Base-by-base conservation (phyloP, 352 stramenopile species). In the Discostella stelligera region DNA sequence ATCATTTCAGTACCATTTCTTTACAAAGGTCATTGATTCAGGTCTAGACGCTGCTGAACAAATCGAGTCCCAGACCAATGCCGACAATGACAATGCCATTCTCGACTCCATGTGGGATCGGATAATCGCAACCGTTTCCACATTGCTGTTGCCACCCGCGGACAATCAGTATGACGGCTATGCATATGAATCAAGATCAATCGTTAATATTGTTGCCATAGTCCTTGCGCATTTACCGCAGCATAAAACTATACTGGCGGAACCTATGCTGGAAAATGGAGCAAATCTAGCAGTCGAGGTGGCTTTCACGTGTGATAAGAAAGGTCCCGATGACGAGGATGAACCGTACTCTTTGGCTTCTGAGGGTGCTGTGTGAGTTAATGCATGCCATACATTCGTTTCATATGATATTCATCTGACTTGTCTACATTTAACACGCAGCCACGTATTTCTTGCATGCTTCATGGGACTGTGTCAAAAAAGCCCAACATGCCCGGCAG, bases 391-490 rank as follows among this genome's bases (percentile, higher is more conserved):
- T 44, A 52, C 11, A 44, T 65, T 50, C 50, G n/a, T 61, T 14
- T 44, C 60, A 16, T 56, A 44, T 58, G 56, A 50, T 21, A 8
- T 23, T 41, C 53, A 46, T 30, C 23, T 30, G 2, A 46, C 16
- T 30, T 6, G 48, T n/a, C 25, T 37, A 8, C n/a, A 50, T 65
- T 30, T 62, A 11, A 50, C 11, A 21, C 32, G 52, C 58, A 67
- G 59, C 75, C 71, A 85, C 67, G 72, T 85, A 50, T 85, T 85
- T 48, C 68, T 85, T 56, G 59, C 78, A 54, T 85, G 78, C 30
- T 85, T 85, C 59, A 85, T 85, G 78, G 72, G 59, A 27, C 72
- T 85, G 11, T 81, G 71, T 53, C 78, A 85, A 71, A 71, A 79
- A 62, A 77, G 77, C 27, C 78, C 78, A 61, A 60, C 67, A 50